These are phyloP conservation scores for Diphasiastrum complanatum DNA, from an alignment of 83 land plant genomes.

Conservation along the genomic window DNA sequence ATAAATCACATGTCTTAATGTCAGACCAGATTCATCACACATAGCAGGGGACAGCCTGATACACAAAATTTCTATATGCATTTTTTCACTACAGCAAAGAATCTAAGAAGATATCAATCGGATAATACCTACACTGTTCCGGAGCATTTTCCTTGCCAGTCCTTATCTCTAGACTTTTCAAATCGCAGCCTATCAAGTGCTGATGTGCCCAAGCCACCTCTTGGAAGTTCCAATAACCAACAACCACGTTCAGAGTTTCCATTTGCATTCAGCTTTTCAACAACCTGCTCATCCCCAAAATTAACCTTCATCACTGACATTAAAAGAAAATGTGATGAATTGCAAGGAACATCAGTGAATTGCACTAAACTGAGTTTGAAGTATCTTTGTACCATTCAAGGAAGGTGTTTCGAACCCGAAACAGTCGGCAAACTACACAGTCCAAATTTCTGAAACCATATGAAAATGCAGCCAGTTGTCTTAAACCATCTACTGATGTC, in stretches of 20 bases:
- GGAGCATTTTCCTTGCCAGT: conserved; percentile 94
- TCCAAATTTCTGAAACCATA: too few relatives aligned
- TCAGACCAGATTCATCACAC: neutral
- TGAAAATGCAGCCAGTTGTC: too few relatives aligned
- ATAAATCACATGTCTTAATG: too few relatives aligned
- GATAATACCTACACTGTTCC: conserved; percentile 93
- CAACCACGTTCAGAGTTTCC: conserved; percentile 51
- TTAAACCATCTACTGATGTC: too few relatives aligned
- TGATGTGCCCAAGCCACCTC: conserved; percentile 51
- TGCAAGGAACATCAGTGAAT: neutral
- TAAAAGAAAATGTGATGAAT: neutral
- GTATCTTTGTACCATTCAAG: too few relatives aligned
- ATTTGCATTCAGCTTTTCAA: conserved; percentile 64
- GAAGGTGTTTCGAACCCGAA: too few relatives aligned
- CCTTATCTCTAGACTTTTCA: conserved; percentile 63
- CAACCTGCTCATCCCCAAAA: conserved; percentile 50
- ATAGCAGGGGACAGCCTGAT: neutral
- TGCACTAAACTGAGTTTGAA: too few relatives aligned
- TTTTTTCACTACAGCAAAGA: neutral
- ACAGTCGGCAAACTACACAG: too few relatives aligned
- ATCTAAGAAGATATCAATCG: conserved; percentile 4
- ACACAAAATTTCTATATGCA: neutral
- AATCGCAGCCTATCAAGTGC: conserved; percentile 57
- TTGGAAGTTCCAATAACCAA: conserved; percentile 75
- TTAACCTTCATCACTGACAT: neutral